A percentile compares a stretch with the other conserved stretches of the same genome.
phyloP scores from a whole-genome alignment of 148 eudicot species.

The Silene latifolia region DNA sequence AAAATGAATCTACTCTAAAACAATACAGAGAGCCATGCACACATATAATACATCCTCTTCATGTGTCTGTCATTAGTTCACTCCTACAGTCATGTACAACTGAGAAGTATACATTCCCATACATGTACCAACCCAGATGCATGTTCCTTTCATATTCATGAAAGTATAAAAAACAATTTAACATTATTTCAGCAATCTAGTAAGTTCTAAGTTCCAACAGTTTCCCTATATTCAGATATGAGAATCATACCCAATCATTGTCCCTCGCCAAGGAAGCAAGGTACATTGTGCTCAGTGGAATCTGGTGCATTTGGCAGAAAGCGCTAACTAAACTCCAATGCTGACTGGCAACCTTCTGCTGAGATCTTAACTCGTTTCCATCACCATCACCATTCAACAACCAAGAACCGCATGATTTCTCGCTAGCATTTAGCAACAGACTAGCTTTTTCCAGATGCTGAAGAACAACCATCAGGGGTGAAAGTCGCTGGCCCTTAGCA shows the following conservation, averaged over 20 bases:
- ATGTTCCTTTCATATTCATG: background rate
- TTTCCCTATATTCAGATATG: slow-evolving; percentile 4
- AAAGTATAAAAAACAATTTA: too few species aligned
- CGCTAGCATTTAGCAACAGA: slow-evolving; percentile 50
- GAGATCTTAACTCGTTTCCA: slow-evolving; percentile 84
- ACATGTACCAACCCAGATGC: background rate
- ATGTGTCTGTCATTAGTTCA: background rate
- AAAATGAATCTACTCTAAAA: background rate
- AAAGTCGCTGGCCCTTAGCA: slow-evolving; percentile 36
- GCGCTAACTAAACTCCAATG: slow-evolving; percentile 81
- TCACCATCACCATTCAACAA: slow-evolving; percentile 74
- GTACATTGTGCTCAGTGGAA: slow-evolving; percentile 76
- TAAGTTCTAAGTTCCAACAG: background rate
- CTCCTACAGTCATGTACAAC: background rate
- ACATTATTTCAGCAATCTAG: background rate
- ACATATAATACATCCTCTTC: background rate
- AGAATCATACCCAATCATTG: slow-evolving; percentile 80
- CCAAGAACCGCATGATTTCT: slow-evolving; percentile 88
- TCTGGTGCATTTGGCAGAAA: slow-evolving; percentile 88
- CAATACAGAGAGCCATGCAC: background rate
- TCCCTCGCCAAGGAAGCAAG: slow-evolving; percentile 79
- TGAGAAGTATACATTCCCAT: background rate
- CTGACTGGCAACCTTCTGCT: slow-evolving; percentile 81
- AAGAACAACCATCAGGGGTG: slow-evolving; percentile 70
- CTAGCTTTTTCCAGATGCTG: slow-evolving; percentile 90